Evolutionary conservation across 2,329 filamentous ascomycete genomes (phyloP).

Genomic region (Sarocladium strictum): DNA sequence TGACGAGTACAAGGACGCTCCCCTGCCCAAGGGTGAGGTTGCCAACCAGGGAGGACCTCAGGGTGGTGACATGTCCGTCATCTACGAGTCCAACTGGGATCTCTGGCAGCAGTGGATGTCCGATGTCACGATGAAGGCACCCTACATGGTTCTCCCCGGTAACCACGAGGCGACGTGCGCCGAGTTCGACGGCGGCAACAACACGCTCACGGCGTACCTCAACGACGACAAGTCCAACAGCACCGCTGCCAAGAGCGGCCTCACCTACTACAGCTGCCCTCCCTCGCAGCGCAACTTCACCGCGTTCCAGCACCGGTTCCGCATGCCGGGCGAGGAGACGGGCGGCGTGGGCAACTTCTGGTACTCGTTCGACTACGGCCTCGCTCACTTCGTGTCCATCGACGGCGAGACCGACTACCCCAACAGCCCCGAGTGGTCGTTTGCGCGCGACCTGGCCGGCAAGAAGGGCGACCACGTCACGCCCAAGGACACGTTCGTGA

Average conservation of each 20-base stretch:
- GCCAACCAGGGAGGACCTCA: slow-evolving; percentile 1
- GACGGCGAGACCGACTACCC: slow-evolving; percentile 28
- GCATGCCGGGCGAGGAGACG: slow-evolving; percentile 44
- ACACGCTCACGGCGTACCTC: not conserved
- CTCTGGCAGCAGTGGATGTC: slow-evolving; percentile 39
- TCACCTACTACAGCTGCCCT: slow-evolving; percentile 32
- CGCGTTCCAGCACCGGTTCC: slow-evolving; percentile 51
- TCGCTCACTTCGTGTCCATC: slow-evolving; percentile 23
- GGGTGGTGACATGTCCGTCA: slow-evolving; percentile 5
- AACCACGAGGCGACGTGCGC: slow-evolving; percentile 54
- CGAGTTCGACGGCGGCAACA: slow-evolving; percentile 27
- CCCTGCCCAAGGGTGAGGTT: not conserved
- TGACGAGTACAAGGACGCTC: not conserved
- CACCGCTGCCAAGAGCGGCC: not conserved
- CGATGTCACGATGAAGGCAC: slow-evolving; percentile 41
- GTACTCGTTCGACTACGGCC: slow-evolving; percentile 22
- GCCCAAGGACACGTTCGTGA: slow-evolving; percentile 17
- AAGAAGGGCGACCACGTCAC: not conserved
- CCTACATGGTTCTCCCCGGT: slow-evolving; percentile 39
- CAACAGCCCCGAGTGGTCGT: slow-evolving; percentile 19
- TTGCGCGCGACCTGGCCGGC: not conserved
- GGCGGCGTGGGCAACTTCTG: slow-evolving; percentile 21
- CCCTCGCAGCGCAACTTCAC: slow-evolving; percentile 55
- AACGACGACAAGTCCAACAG: slow-evolving; percentile 1
- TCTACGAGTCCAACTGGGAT: slow-evolving; percentile 18